Evolutionary conservation across 176 grass and related monocot species (phyloP).

Genomic region (Zea luxurians): DNA sequence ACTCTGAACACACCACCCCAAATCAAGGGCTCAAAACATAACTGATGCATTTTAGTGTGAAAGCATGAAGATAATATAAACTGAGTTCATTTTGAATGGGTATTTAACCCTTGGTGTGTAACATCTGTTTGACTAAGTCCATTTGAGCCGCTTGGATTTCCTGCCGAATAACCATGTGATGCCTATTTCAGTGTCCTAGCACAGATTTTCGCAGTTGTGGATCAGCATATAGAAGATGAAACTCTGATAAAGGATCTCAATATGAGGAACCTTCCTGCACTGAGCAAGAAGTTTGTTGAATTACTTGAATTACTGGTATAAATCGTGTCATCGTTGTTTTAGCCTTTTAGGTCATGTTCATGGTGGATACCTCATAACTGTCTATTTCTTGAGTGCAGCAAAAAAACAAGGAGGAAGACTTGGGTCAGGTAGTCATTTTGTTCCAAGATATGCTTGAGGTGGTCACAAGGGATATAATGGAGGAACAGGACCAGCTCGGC

Average conservation of each 20-base stretch:
- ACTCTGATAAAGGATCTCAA: slow-evolving; percentile 57
- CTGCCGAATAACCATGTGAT: background rate
- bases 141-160: slow-evolving; percentile 2
- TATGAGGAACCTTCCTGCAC: slow-evolving; percentile 72
- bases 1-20: background rate
- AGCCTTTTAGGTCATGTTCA: slow-evolving; percentile 26
- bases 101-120: background rate
- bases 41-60: background rate
- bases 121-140: background rate
- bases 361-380: slow-evolving; percentile 21
- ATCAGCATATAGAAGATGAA: slow-evolving; percentile 41
- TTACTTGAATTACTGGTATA: slow-evolving; percentile 85
- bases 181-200: slow-evolving; percentile 64
- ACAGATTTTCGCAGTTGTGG: slow-evolving; percentile 62
- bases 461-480: slow-evolving; percentile 95
- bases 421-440: slow-evolving; percentile 81
- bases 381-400: slow-evolving; percentile 57
- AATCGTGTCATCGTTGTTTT: slow-evolving; percentile 30
- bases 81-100: background rate
- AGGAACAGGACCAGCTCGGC: slow-evolving; percentile 58
- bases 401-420: slow-evolving; percentile 77
- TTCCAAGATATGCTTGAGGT: slow-evolving; percentile 99
- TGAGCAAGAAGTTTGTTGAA: slow-evolving; percentile 80
- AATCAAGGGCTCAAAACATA: background rate
- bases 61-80: background rate